Evolutionary conservation across 192 early-diverging fungal species (phyloP).

Genomic region (Jimgerdemannia lactiflua): DNA sequence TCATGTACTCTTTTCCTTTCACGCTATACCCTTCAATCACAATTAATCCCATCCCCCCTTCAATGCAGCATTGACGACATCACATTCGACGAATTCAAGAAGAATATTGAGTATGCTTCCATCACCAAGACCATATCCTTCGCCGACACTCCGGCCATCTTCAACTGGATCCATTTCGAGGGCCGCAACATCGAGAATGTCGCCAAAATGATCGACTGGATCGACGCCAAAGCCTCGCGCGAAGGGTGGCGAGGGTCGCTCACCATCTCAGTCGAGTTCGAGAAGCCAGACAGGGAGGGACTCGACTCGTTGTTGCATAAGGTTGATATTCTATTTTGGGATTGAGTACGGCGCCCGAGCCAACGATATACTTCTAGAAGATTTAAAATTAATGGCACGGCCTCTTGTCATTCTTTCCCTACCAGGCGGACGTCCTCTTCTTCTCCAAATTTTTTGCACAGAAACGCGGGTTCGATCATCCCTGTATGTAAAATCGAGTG

Average conservation of each 20-base stretch:
- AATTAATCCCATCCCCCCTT: not conserved
- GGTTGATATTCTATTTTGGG: slow-evolving; percentile 3
- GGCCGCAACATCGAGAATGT: slow-evolving; percentile 53
- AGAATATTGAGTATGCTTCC: slow-evolving; percentile 29
- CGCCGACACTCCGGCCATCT: slow-evolving; percentile 15
- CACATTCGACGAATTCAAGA: slow-evolving; percentile 49
- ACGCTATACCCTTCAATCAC: not conserved
- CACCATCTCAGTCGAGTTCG: slow-evolving; percentile 67
- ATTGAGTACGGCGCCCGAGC: not conserved
- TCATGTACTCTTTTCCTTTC: too few relatives aligned
- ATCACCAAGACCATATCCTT: slow-evolving; percentile 18
- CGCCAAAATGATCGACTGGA: slow-evolving; percentile 50
- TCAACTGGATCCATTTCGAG: slow-evolving; percentile 68
- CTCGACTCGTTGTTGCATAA: slow-evolving; percentile 51
- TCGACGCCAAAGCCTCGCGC: slow-evolving; percentile 35
- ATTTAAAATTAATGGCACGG: too few relatives aligned
- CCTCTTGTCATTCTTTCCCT: not conserved
- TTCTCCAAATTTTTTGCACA: slow-evolving; percentile 66
- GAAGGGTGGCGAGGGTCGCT: slow-evolving; percentile 40
- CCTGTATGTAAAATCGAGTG: slow-evolving; percentile 2
- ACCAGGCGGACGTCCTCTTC: slow-evolving; percentile 55
- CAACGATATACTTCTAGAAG: too few relatives aligned
- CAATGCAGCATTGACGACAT: slow-evolving; percentile 51
- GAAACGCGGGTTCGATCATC: slow-evolving; percentile 47
- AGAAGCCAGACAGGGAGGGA: slow-evolving; percentile 60